Base-by-base conservation (phyloP, 164 flowering plant species). In the Vitis labrusca region DNA sequence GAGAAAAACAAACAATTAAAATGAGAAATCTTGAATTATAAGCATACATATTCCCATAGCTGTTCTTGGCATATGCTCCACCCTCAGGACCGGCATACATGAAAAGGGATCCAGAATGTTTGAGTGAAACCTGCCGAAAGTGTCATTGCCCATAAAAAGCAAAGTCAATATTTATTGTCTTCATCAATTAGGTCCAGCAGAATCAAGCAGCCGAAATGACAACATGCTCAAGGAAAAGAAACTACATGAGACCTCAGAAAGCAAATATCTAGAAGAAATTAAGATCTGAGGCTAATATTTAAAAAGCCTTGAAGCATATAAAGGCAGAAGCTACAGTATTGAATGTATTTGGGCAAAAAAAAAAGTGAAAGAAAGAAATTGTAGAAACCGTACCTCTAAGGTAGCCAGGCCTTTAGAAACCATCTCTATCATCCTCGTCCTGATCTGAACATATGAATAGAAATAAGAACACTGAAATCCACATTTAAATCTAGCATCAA, bases 51-150 rank as follows among this genome's bases (percentile, higher is more conserved):
- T 95, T 95, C 52, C 95, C 98, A 71, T 74, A 93, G 77, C 97
- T 93, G 77, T 95, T 95, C 79, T 95, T 95, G 10, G 97, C 97
- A 86, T 93, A 93, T 69, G 99, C 97, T 73, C 98, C 98, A 72
- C 99, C 99, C 66, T 87, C 85, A 71, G 90, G 87, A 37, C 98
- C 99, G 48, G 98, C 96, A 75, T 93, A 95, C 98, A 95, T 95
- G 73, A 95, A 95, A 69, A 93, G 94, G 30, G 98, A 95, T 66
- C 99, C 97, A 11, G 98, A 95, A 66, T 95, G 99, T 66, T 95
- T 93, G 13, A 95, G 93, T 17, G 97, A 88, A 56, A 95, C 98
- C 99, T 95, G 89, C 37, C 49, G 3, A 55, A 49, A 58, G 9
- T 9, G 60, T n/a, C 59, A 69, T 65, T 30, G n/a, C 48, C 44